phyloP scores from a whole-genome alignment of 306 rosid species.

The Comarum palustre region DNA sequence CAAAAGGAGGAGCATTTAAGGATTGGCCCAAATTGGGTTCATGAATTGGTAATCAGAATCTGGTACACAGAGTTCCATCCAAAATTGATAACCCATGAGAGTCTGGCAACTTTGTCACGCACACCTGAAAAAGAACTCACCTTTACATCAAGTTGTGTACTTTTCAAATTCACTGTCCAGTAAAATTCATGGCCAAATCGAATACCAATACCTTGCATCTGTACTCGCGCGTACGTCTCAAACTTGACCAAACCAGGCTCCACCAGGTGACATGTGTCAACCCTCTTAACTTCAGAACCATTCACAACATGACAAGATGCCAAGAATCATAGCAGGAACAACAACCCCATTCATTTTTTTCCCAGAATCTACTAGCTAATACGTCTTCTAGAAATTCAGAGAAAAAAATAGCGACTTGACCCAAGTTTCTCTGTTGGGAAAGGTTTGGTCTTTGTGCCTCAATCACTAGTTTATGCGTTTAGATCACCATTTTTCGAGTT shows the following conservation, averaged over 20 bases:
- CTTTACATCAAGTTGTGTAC: neutral
- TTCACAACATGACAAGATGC: neutral
- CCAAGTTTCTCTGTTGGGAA: neutral
- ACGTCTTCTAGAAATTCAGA: neutral
- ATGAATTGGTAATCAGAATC: neutral
- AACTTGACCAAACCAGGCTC: neutral
- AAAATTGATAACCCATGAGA: neutral
- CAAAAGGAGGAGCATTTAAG: too few species aligned
- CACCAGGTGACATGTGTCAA: constrained; percentile 26
- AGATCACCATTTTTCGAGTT: neutral
- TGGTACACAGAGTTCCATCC: neutral
- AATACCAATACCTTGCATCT: too few species aligned
- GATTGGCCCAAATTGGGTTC: neutral
- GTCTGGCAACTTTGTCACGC: neutral
- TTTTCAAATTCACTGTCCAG: neutral
- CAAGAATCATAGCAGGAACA: neutral
- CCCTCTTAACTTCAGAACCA: neutral
- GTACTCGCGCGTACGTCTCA: neutral
- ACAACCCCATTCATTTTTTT: neutral
- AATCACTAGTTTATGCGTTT: neutral
- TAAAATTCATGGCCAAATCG: neutral
- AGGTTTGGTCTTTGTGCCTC: constrained; percentile 6
- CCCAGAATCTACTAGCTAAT: neutral
- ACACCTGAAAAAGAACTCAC: neutral
- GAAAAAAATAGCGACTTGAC: neutral